Evolutionary conservation across 1,284 basidiomycete species (phyloP).

Genomic region (Quambalaria eucalypti): DNA sequence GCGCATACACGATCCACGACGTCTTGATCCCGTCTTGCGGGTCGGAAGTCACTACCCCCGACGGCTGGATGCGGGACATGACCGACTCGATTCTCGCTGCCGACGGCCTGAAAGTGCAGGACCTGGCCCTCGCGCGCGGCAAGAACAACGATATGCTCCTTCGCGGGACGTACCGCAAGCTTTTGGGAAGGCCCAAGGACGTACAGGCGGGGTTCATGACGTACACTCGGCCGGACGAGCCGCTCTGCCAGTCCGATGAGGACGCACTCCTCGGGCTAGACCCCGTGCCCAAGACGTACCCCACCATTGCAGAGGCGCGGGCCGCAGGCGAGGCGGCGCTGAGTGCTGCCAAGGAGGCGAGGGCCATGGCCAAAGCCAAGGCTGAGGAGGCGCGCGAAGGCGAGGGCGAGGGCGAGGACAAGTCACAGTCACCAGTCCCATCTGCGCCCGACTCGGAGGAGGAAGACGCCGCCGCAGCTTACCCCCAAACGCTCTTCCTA

Average conservation of each 20-base stretch:
- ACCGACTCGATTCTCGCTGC: slow-evolving; percentile 69
- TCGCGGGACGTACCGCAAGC: slow-evolving; percentile 82
- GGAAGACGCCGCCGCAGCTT: neutral
- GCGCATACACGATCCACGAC: slow-evolving; percentile 75
- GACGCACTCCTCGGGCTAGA: slow-evolving; percentile 64
- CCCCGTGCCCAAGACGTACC: neutral
- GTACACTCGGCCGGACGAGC: slow-evolving; percentile 86
- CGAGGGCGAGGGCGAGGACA: neutral
- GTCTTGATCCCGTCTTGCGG: slow-evolving; percentile 92
- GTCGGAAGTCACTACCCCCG: slow-evolving; percentile 71
- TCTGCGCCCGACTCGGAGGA: neutral
- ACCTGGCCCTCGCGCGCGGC: slow-evolving; percentile 58
- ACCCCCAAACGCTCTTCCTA: slow-evolving; percentile 13
- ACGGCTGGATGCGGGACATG: slow-evolving; percentile 67
- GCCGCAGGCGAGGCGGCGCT: neutral
- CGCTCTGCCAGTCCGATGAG: slow-evolving; percentile 87
- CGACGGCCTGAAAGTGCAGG: slow-evolving; percentile 79
- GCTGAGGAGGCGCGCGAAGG: too few species aligned
- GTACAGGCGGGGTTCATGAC: slow-evolving; percentile 68
- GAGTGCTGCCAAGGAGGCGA: neutral
- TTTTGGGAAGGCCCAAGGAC: slow-evolving; percentile 72
- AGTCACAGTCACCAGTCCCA: too few species aligned
- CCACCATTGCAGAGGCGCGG: slow-evolving; percentile 8
- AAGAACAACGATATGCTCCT: slow-evolving; percentile 72
- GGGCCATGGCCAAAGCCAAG: too few species aligned